A percentile compares a stretch with the other conserved stretches of the same genome.
Conservation (phyloP, 768 basidiomycete genomes). For the Tricholoma furcatifolium region DNA sequence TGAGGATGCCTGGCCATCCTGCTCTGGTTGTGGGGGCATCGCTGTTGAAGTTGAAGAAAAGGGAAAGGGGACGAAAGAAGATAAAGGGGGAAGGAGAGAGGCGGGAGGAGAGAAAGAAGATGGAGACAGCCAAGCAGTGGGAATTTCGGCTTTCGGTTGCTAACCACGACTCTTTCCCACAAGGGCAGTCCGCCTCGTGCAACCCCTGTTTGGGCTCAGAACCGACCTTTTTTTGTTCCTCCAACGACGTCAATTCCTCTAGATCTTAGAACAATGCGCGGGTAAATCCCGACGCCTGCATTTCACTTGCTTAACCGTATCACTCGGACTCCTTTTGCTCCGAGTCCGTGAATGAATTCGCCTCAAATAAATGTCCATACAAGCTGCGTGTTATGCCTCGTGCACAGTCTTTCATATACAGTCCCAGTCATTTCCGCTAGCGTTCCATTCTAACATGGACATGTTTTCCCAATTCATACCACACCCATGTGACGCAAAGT, state of each 20-base stretch:
- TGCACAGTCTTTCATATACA: no score
- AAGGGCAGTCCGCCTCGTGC: constrained; percentile 32
- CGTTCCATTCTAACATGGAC: no score
- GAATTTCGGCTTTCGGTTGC: constrained; percentile 41
- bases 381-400: no score
- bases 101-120: constrained; percentile 19
- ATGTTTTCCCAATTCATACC: no score
- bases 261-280: no score
- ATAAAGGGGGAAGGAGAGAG: constrained; percentile 22
- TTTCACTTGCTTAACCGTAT: no score
- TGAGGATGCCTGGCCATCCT: constrained; percentile 60
- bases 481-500: no score
- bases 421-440: no score
- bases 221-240: constrained; percentile 13
- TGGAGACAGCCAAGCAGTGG: constrained; percentile 29
- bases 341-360: no score
- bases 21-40: constrained; percentile 40
- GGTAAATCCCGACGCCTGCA: no score
- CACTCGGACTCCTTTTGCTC: no score
- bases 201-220: constrained; percentile 29
- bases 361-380: no score
- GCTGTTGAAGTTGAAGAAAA: constrained; percentile 42
- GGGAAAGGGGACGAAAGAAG: constrained; percentile 26
- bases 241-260: constrained; percentile 15
- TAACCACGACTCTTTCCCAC: constrained; percentile 43